These are phyloP conservation scores for Ogataea philodendri DNA, from an alignment of 805 yeast genomes.

Conservation along the genomic window DNA sequence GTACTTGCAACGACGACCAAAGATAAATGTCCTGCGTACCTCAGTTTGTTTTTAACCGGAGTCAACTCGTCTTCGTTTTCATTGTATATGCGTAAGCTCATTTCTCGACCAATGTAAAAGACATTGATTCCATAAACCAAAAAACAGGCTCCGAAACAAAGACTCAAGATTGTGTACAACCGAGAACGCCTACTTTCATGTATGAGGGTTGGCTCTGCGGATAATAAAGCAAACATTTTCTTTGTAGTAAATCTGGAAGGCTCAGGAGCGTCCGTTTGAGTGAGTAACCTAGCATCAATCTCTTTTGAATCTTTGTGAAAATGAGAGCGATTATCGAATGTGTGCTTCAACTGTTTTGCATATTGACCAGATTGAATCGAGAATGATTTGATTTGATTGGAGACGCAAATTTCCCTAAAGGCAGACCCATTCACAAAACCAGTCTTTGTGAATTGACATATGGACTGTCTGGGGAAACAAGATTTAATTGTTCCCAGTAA, in stretches of 20 bases:
- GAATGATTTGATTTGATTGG: too few relatives aligned
- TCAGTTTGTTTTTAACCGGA: conserved; percentile 25
- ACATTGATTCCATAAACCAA: conserved; percentile 62
- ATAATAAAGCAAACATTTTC: conserved; percentile 60
- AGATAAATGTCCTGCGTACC: conserved; percentile 26
- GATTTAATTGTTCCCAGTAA: conserved; percentile 1
- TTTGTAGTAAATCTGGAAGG: conserved; percentile 59
- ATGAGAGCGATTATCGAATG: too few relatives aligned
- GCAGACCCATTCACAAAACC: too few relatives aligned
- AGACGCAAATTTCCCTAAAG: too few relatives aligned
- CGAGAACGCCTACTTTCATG: conserved; percentile 85
- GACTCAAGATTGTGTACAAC: conserved; percentile 66
- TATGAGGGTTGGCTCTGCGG: conserved; percentile 65
- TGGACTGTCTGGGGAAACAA: conserved; percentile 1
- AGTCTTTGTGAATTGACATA: background rate
- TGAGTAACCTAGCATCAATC: conserved; percentile 62
- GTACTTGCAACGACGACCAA: conserved; percentile 40
- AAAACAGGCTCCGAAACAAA: conserved; percentile 65
- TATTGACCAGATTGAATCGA: background rate
- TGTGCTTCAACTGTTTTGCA: background rate
- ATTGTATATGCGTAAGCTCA: conserved; percentile 28
- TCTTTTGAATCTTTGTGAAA: too few relatives aligned
- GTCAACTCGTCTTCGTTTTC: conserved; percentile 33
- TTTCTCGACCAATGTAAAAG: conserved; percentile 30
- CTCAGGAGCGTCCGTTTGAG: conserved; percentile 75